These are phyloP conservation scores for Colletotrichum agaves DNA, from an alignment of 2,329 filamentous ascomycete genomes.

Conservation along the genomic window DNA sequence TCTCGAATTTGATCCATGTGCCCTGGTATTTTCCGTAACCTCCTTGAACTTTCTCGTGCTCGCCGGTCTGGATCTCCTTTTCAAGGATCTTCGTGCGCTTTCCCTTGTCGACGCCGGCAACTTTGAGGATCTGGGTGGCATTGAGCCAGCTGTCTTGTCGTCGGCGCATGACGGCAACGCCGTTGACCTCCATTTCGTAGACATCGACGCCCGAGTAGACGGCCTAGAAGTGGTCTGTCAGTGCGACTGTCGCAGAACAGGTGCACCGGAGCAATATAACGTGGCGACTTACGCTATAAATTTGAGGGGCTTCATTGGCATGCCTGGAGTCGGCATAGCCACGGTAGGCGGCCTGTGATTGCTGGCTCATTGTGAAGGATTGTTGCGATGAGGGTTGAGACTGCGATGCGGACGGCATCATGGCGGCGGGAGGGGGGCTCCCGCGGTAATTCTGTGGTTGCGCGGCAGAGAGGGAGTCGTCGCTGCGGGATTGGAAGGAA, in stretches of 20 bases:
- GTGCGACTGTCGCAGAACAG: background rate
- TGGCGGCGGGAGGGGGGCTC: slow-evolving; percentile 16
- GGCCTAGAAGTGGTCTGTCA: slow-evolving; percentile 59
- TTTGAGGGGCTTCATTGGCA: slow-evolving; percentile 61
- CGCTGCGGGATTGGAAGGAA: slow-evolving; percentile 34
- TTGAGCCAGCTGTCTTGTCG: slow-evolving; percentile 97
- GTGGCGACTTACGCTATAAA: slow-evolving; percentile 66
- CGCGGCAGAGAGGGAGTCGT: slow-evolving; percentile 26
- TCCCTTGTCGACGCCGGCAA: slow-evolving; percentile 96
- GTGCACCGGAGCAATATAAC: background rate
- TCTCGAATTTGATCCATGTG: slow-evolving; percentile 96
- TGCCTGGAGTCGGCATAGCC: slow-evolving; percentile 51
- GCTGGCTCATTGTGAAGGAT: slow-evolving; percentile 67
- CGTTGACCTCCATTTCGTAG: slow-evolving; percentile 98
- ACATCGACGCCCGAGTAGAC: slow-evolving; percentile 96
- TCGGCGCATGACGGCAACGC: slow-evolving; percentile 93
- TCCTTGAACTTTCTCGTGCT: slow-evolving; percentile 98
- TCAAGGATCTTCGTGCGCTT: slow-evolving; percentile 98
- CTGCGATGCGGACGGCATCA: slow-evolving; percentile 58
- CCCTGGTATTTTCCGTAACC: slow-evolving; percentile 99
- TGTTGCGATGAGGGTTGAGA: slow-evolving; percentile 63
- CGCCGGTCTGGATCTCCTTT: slow-evolving; percentile 95
- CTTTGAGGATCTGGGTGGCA: slow-evolving; percentile 97
- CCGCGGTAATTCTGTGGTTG: background rate
- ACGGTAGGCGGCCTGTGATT: slow-evolving; percentile 58